phyloP scores from a whole-genome alignment of 352 stramenopile species.

The Globisporangium ultimum region DNA sequence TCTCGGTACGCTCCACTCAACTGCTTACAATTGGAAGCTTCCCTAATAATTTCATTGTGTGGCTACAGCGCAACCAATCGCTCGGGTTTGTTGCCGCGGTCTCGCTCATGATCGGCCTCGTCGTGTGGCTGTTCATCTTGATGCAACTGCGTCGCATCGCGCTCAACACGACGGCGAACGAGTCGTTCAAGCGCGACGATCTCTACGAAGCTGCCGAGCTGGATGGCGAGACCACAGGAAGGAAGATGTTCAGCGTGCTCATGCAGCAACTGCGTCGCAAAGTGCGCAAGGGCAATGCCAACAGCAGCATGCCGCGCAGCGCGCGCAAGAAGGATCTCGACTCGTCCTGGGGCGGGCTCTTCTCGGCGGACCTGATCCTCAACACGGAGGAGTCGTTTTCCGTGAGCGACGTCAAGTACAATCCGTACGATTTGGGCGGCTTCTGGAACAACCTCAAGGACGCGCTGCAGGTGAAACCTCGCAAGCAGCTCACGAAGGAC shows the following conservation, averaged over 20 bases:
- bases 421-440: conserved; percentile 66
- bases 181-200: conserved; percentile 81
- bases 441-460: conserved; percentile 64
- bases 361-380: conserved; percentile 64
- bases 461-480: conserved; percentile 32
- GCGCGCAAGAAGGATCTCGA: conserved; percentile 61
- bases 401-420: conserved; percentile 68
- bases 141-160: conserved; percentile 73
- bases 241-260: conserved; percentile 42
- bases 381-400: conserved; percentile 74
- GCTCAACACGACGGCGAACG: conserved; percentile 73
- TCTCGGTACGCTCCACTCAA: conserved; percentile 28
- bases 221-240: conserved; percentile 35
- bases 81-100: conserved; percentile 69
- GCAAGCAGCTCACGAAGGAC: too few relatives aligned
- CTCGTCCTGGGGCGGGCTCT: conserved; percentile 71
- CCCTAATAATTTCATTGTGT: neutral
- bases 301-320: conserved; percentile 11
- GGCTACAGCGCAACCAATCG: conserved; percentile 47
- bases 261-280: conserved; percentile 37
- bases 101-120: conserved; percentile 49
- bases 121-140: conserved; percentile 71
- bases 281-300: conserved; percentile 18
- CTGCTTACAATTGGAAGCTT: neutral
- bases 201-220: conserved; percentile 55